Percentiles rank a stretch among this genome's conserved stretches.
Evolutionary conservation across 1,284 basidiomycete species (phyloP).

Genomic region (Tilletia indica): DNA sequence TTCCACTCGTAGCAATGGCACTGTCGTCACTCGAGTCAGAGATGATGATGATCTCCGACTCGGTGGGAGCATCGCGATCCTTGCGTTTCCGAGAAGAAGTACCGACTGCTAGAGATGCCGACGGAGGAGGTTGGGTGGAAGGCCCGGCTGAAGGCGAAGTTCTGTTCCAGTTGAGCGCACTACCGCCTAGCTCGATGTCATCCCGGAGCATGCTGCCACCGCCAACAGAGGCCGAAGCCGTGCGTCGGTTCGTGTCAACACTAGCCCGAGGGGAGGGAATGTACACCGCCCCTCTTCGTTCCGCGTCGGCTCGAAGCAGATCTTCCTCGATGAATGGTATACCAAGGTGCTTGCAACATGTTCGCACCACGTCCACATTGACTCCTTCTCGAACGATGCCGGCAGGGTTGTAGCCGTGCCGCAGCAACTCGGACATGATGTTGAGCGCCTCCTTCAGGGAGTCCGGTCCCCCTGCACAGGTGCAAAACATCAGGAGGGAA

Average conservation of each 20-base stretch:
- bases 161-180: not conserved
- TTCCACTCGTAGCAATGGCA: not conserved
- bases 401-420: not conserved
- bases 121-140: too few species aligned
- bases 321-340: not conserved
- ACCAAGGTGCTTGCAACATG: constrained; percentile 3
- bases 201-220: not conserved
- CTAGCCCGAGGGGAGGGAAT: not conserved
- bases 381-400: constrained; percentile 4
- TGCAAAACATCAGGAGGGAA: not conserved
- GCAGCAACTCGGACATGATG: not conserved
- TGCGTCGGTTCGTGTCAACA: not conserved
- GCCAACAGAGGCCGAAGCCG: not conserved
- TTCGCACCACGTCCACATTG: not conserved
- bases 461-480: not conserved
- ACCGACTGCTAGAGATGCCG: too few species aligned
- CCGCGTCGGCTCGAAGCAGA: not conserved
- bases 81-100: not conserved
- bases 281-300: not conserved
- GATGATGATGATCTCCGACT: not conserved
- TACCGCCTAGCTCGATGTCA: not conserved
- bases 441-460: constrained; percentile 2
- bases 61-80: not conserved
- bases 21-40: constrained; percentile 8
- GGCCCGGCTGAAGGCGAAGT: not conserved